These are phyloP conservation scores for Hyaloscypha variabilis DNA, from an alignment of 495 filamentous ascomycete genomes.

Conservation along the genomic window DNA sequence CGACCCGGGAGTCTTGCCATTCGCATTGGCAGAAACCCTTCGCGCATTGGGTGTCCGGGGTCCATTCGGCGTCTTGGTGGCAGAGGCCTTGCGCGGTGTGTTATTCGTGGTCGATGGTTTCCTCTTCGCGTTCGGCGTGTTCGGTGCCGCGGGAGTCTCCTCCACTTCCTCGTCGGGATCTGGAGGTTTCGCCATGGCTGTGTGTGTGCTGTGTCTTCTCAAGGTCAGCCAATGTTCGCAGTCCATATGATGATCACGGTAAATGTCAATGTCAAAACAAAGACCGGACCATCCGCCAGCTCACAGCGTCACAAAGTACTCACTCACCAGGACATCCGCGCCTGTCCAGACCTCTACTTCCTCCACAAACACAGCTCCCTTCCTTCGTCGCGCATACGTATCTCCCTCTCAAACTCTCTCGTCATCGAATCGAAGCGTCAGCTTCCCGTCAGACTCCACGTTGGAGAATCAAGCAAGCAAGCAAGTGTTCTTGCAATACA, in stretches of 20 bases:
- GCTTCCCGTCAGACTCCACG: neutral
- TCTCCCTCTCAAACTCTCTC: neutral
- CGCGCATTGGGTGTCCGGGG: neutral
- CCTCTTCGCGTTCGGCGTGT: constrained; percentile 13
- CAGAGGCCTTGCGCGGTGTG: constrained; percentile 4
- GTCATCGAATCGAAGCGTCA: neutral
- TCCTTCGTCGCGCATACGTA: neutral
- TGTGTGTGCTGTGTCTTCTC: neutral
- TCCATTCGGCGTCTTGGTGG: constrained; percentile 12
- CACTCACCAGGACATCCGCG: neutral
- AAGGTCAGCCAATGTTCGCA: neutral
- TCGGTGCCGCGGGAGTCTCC: neutral
- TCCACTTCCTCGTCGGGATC: neutral
- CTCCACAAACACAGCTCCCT: neutral
- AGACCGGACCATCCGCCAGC: neutral
- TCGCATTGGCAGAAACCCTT: constrained; percentile 5
- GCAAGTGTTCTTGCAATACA: neutral
- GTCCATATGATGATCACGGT: too few relatives aligned
- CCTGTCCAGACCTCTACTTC: neutral
- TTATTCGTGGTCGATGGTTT: constrained; percentile 5
- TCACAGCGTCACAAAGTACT: neutral
- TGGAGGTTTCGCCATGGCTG: constrained; percentile 13
- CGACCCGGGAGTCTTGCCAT: constrained; percentile 47
- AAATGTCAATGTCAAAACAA: neutral
- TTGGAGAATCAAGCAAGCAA: neutral